Evolutionary conservation across 148 eudicot species (phyloP), one percentile per base, ranked within the genome.

Genomic region (Heliosperma pusillum): DNA sequence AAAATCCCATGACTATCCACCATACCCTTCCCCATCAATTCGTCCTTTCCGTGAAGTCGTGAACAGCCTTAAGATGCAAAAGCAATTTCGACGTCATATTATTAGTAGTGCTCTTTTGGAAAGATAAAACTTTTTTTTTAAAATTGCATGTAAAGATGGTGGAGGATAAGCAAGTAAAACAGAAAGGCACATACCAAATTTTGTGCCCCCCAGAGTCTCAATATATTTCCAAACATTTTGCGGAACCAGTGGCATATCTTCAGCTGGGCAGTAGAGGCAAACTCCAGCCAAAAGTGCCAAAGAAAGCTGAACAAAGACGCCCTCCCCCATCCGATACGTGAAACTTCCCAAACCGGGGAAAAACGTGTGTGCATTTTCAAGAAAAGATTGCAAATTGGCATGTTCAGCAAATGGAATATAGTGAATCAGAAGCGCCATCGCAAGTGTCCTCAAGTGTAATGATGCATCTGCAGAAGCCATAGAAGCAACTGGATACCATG

Each of bases 211-310:
- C 22, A 91, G 60, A 69, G 77, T 82, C 80, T 91, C 91, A 66
- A 91, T 81, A 83, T 78, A 86, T 69, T 78, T 81, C 97, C 97
- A 91, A 79, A 91, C 86, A 83, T 42, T 76, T 77, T 82, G 86
- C 19, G 97, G 91, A 75, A 91, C 84, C 74, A 89, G 74, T 56
- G 82, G 73, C 60, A 88, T 70, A 80, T 91, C 90, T 85, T 89
- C 97, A 75, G 71, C 79, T 22, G 93, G 90, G 65, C 88, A 85
- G 73, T 91, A 85, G 59, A 91, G 85, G 80, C 87, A 89, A 78
- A 88, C 81, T 61, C 89, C 90, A 76, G 93, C 87, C 73, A 89
- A 56, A 74, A 91, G 88, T 52, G 90, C 84, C 70, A 91, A 82
- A 12, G 93, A 85, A 74, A 91, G 85, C 77, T 86, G 89, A 71